These are phyloP conservation scores for apple (Malus domestica) DNA, from an alignment of 306 rosid species.

Conservation along the genomic window DNA sequence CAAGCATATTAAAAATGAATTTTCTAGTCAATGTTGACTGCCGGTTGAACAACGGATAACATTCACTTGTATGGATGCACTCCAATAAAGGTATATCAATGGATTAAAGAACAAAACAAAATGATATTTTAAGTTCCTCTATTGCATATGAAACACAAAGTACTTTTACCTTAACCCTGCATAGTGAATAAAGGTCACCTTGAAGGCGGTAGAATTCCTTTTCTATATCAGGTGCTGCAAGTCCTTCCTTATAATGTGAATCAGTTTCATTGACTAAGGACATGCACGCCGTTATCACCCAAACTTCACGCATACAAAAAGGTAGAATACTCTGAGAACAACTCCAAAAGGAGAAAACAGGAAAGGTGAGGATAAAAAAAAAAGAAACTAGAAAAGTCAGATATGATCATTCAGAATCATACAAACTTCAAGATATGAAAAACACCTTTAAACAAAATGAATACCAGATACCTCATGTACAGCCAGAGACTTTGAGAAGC, in stretches of 20 bases:
- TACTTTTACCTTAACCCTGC: conserved; percentile 78
- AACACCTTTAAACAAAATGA: not conserved
- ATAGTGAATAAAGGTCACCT: conserved; percentile 88
- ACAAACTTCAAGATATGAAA: conserved; percentile 1
- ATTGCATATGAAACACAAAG: conserved; percentile 15
- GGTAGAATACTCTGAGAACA: conserved; percentile 78
- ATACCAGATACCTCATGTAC: conserved; percentile 63
- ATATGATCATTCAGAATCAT: conserved; percentile 13
- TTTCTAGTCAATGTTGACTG: conserved; percentile 17
- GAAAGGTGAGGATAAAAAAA: not conserved
- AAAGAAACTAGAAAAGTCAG: conserved; percentile 1
- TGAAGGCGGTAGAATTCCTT: conserved; percentile 82
- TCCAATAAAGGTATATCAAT: conserved; percentile 10
- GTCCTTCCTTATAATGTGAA: conserved; percentile 64
- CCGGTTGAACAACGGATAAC: not conserved
- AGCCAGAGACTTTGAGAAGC: conserved; percentile 83
- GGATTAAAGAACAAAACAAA: not conserved
- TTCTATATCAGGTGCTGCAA: conserved; percentile 61
- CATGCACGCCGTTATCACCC: conserved; percentile 88
- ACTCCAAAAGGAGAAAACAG: conserved; percentile 29
- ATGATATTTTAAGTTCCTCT: conserved; percentile 13
- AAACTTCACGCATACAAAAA: conserved; percentile 92
- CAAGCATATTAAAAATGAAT: conserved; percentile 6
- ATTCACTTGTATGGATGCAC: conserved; percentile 11
- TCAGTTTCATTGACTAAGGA: conserved; percentile 64